These are phyloP conservation scores for Stipa capillata DNA, from an alignment of 176 grass and related monocot genomes.

Conservation along the genomic window DNA sequence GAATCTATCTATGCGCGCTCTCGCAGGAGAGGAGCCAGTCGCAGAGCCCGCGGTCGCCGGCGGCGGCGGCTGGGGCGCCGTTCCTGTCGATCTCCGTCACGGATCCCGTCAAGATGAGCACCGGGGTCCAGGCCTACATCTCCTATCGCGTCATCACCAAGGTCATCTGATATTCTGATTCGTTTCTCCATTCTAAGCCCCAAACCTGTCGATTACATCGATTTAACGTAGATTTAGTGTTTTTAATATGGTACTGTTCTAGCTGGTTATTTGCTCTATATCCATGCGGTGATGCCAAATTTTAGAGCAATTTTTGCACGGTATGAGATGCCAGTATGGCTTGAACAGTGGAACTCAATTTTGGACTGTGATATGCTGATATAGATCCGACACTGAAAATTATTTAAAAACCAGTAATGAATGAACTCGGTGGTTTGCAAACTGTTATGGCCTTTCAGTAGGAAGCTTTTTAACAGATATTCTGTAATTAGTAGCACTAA, in stretches of 20 bases:
- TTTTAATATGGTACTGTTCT: background rate
- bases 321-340: background rate
- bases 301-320: background rate
- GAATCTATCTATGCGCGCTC: slow-evolving; percentile 32
- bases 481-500: background rate
- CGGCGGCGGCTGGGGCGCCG: slow-evolving; percentile 28
- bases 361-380: background rate
- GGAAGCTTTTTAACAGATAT: background rate
- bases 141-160: slow-evolving; percentile 97
- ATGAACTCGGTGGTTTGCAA: background rate
- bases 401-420: background rate
- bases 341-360: slow-evolving; percentile 15
- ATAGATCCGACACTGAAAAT: slow-evolving; percentile 12
- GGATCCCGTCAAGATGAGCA: slow-evolving; percentile 96
- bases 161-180: slow-evolving; percentile 36
- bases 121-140: slow-evolving; percentile 95
- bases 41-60: slow-evolving; percentile 68
- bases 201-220: background rate
- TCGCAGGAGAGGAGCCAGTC: slow-evolving; percentile 66
- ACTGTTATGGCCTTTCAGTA: background rate
- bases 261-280: background rate
- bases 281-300: background rate
- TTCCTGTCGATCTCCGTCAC: slow-evolving; percentile 76
- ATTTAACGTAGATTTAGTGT: slow-evolving; percentile 18
- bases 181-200: background rate